Conservation (phyloP, 2,329 filamentous ascomycete genomes). For the Diaporthe aspalathi region DNA sequence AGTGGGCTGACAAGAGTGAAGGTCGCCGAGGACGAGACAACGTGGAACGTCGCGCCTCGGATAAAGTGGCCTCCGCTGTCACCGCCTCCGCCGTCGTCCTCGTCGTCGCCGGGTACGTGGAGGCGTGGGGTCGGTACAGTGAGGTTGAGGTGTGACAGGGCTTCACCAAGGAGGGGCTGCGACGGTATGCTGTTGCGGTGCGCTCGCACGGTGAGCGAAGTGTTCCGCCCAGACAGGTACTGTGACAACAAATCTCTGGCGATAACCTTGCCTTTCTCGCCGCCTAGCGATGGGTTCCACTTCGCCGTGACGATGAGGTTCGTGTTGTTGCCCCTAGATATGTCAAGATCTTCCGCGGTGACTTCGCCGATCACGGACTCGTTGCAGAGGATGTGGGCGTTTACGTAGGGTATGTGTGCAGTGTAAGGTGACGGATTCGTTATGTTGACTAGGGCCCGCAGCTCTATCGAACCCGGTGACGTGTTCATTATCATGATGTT, state of each 20-base stretch:
- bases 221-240: constrained; percentile 90
- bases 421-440: constrained; percentile 93
- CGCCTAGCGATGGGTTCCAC: constrained; percentile 80
- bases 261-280: constrained; percentile 67
- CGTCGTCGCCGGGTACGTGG: constrained; percentile 60
- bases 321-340: constrained; percentile 78
- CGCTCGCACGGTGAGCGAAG: constrained; percentile 78
- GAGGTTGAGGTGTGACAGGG: constrained; percentile 77
- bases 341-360: constrained; percentile 70
- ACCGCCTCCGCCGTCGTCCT: constrained; percentile 49
- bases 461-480: constrained; percentile 74
- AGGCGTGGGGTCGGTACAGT: constrained; percentile 79
- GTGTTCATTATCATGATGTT: constrained; percentile 80
- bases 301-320: constrained; percentile 74
- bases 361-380: constrained; percentile 81
- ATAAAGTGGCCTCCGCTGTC: constrained; percentile 76
- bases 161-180: constrained; percentile 77
- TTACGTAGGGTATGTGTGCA: constrained; percentile 82
- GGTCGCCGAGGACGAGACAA: constrained; percentile 86
- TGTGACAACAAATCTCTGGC: constrained; percentile 82
- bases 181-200: constrained; percentile 79
- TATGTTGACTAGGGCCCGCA: constrained; percentile 81
- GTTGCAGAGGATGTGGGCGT: constrained; percentile 80
- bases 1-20: constrained; percentile 88
- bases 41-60: constrained; percentile 84